Conservation (phyloP, 1,139 yeast species). For the Yamadazyma aaseri region DNA sequence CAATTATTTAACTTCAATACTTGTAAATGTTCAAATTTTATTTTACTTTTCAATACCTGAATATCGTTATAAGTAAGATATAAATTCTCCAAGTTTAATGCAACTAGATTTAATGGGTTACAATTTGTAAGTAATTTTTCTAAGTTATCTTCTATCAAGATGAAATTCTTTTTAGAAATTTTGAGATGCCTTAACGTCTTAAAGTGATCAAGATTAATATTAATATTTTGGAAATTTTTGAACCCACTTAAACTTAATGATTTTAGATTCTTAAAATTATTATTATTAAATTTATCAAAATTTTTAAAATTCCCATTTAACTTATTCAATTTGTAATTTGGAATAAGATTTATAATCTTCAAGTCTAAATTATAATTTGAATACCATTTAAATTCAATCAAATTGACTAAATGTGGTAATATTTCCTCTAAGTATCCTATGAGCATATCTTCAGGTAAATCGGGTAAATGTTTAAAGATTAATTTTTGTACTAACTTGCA, state of each 20-base stretch:
- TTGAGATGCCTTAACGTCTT: slow-evolving; percentile 17
- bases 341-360: slow-evolving; percentile 15
- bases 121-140: slow-evolving; percentile 14
- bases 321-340: slow-evolving; percentile 13
- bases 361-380: slow-evolving; percentile 17
- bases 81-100: slow-evolving; percentile 19
- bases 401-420: slow-evolving; percentile 20
- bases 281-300: slow-evolving; percentile 13
- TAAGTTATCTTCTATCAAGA: slow-evolving; percentile 16
- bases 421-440: slow-evolving; percentile 16
- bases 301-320: slow-evolving; percentile 22
- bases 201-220: slow-evolving; percentile 16
- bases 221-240: slow-evolving; percentile 14
- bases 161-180: slow-evolving; percentile 16
- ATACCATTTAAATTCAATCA: slow-evolving; percentile 25
- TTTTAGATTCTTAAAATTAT: slow-evolving; percentile 12
- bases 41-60: slow-evolving; percentile 10
- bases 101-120: slow-evolving; percentile 11
- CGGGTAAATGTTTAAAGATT: slow-evolving; percentile 23
- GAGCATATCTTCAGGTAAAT: slow-evolving; percentile 26
- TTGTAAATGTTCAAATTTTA: slow-evolving; percentile 16
- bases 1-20: slow-evolving; percentile 22
- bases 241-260: slow-evolving; percentile 22
- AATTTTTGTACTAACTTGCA: slow-evolving; percentile 18
- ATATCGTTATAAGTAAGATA: slow-evolving; percentile 16